These are phyloP conservation scores for Rosa multiflora DNA, from an alignment of 306 rosid species.

Conservation along the genomic window DNA sequence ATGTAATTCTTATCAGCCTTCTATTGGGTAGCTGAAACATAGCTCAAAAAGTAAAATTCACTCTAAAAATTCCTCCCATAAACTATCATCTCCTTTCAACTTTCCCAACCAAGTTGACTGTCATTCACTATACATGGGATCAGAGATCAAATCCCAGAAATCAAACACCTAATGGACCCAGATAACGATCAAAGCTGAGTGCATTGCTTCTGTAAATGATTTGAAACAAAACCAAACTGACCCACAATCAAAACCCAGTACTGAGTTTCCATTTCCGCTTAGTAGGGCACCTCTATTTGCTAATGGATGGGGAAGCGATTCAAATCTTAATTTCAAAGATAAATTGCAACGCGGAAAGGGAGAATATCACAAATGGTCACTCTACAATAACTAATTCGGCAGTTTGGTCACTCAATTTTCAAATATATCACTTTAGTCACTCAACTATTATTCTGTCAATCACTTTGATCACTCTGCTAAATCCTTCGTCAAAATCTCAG, in stretches of 20 bases:
- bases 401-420: too few species aligned
- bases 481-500: too few species aligned
- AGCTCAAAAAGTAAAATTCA: not conserved
- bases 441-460: too few species aligned
- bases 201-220: not conserved
- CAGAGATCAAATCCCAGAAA: not conserved
- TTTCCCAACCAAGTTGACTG: not conserved
- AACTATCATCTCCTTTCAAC: not conserved
- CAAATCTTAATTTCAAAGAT: too few species aligned
- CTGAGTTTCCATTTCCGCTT: not conserved
- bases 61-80: not conserved
- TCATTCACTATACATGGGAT: not conserved
- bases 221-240: constrained; percentile 9
- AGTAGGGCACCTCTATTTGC: too few species aligned
- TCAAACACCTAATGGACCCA: not conserved
- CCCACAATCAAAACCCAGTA: constrained; percentile 13
- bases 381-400: too few species aligned
- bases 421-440: too few species aligned
- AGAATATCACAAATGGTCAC: too few species aligned
- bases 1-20: not conserved
- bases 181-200: not conserved
- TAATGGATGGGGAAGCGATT: too few species aligned
- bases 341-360: too few species aligned
- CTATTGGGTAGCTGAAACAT: constrained; percentile 8
- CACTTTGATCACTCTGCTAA: too few species aligned